Conservation (phyloP, 768 basidiomycete species). For the Cyclocybe aegerita region DNA sequence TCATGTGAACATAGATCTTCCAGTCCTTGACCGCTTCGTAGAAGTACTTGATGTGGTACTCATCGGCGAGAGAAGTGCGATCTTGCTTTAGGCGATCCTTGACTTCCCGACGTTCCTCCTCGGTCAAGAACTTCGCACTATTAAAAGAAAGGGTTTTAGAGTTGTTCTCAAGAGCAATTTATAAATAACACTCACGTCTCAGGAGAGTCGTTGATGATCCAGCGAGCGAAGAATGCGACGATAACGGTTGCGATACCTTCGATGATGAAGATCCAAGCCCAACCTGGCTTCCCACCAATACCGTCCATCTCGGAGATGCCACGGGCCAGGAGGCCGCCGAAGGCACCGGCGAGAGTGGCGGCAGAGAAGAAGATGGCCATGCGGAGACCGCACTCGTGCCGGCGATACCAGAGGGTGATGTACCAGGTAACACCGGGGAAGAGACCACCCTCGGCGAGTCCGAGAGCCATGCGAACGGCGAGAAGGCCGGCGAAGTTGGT, state of each 20-base stretch:
- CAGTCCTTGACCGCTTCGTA: conserved; percentile 27
- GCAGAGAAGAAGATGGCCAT: conserved; percentile 34
- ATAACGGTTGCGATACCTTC: conserved; percentile 28
- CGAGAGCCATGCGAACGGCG: conserved; percentile 25
- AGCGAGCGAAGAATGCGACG: conserved; percentile 25
- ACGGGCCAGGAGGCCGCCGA: conserved; percentile 29
- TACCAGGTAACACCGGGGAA: conserved; percentile 32
- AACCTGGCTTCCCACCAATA: conserved; percentile 26
- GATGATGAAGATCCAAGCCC: conserved; percentile 34
- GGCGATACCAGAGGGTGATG: conserved; percentile 29
- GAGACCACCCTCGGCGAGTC: conserved; percentile 29
- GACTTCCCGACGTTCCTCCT: conserved; percentile 27
- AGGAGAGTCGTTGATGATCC: conserved; percentile 25
- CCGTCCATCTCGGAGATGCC: conserved; percentile 27
- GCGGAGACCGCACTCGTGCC: conserved; percentile 30
- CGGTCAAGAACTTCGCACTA: conserved; percentile 28
- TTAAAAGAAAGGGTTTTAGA: background rate
- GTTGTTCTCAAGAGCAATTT: background rate
- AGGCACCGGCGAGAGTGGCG: conserved; percentile 30
- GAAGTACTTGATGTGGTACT: conserved; percentile 25
- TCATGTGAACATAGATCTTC: conserved; percentile 34
- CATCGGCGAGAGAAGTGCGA: conserved; percentile 25
- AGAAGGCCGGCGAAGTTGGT: conserved; percentile 22
- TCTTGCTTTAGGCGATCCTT: conserved; percentile 25
- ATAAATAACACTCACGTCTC: conserved; percentile 21